phyloP scores from a whole-genome alignment of 306 rosid species.

The Prunus persica region DNA sequence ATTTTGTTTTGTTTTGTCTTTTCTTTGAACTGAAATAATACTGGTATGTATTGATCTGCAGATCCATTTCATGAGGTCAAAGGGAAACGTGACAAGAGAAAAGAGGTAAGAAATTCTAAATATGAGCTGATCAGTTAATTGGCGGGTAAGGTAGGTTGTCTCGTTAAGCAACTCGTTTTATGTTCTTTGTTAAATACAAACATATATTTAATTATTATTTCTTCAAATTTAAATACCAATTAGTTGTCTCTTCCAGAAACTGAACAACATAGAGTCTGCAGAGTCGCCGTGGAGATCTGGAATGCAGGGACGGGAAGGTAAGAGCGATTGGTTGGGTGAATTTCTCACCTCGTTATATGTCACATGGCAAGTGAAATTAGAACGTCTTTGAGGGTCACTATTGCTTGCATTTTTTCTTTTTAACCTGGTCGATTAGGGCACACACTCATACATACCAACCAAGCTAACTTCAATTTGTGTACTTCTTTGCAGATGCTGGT shows the following conservation, averaged over 20 bases:
- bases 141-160: neutral
- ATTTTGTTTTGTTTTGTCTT: neutral
- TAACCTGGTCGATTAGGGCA: neutral
- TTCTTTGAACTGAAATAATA: neutral
- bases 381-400: constrained; percentile 16
- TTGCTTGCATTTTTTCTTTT: constrained; percentile 1
- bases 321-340: constrained; percentile 77
- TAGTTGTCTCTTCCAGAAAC: constrained; percentile 56
- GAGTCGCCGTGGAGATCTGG: constrained; percentile 78
- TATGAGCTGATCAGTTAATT: neutral
- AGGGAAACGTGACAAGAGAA: constrained; percentile 75
- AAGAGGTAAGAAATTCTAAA: constrained; percentile 61
- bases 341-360: constrained; percentile 48
- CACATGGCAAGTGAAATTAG: constrained; percentile 56
- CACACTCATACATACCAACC: neutral
- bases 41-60: constrained; percentile 33
- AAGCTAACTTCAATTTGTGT: constrained; percentile 23
- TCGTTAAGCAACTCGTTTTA: neutral
- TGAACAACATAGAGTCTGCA: constrained; percentile 61
- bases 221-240: neutral
- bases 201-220: neutral
- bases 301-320: constrained; percentile 66
- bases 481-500: constrained; percentile 55
- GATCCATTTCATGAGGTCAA: constrained; percentile 92
- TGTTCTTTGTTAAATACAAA: too few relatives aligned